These are phyloP conservation scores for Aspergillus floridensis DNA, from an alignment of 2,329 filamentous ascomycete species.

Conservation along the genomic window DNA sequence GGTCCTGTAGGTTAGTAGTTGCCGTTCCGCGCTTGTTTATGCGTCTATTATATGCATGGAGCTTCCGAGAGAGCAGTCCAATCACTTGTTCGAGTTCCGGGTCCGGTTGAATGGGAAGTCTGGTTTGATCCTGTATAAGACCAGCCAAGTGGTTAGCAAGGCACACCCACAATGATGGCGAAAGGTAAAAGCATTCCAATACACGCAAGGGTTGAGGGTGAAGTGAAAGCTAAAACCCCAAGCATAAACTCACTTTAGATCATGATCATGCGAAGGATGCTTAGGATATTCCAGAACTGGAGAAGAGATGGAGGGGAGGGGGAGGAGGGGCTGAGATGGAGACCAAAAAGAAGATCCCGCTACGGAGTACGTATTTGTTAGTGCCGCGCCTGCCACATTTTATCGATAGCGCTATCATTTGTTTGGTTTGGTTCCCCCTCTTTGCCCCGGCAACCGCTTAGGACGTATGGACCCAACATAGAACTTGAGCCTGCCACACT, in stretches of 20 bases:
- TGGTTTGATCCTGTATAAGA: not conserved
- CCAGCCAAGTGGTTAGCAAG: not conserved
- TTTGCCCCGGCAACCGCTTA: conserved; percentile 26
- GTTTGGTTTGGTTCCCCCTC: conserved; percentile 20
- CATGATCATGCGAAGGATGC: not conserved
- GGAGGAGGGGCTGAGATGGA: not conserved
- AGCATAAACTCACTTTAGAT: not conserved
- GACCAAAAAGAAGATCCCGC: conserved; percentile 8
- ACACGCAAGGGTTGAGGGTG: not conserved
- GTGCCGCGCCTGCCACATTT: conserved; percentile 16
- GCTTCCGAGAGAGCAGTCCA: not conserved
- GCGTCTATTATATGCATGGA: not conserved
- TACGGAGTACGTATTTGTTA: conserved; percentile 1
- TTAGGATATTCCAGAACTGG: not conserved
- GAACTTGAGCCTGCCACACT: not conserved
- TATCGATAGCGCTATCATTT: conserved; percentile 24
- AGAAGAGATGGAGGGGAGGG: conserved; percentile 5
- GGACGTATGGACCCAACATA: not conserved
- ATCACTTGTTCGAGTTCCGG: not conserved
- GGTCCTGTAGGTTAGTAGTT: not conserved
- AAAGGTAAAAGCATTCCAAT: not conserved
- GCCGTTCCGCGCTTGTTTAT: not conserved
- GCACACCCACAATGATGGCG: not conserved
- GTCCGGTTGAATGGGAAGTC: not conserved
- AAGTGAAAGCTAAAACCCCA: not conserved